These are phyloP conservation scores for Penicillium ucsense DNA, from an alignment of 495 filamentous ascomycete species.

Conservation along the genomic window DNA sequence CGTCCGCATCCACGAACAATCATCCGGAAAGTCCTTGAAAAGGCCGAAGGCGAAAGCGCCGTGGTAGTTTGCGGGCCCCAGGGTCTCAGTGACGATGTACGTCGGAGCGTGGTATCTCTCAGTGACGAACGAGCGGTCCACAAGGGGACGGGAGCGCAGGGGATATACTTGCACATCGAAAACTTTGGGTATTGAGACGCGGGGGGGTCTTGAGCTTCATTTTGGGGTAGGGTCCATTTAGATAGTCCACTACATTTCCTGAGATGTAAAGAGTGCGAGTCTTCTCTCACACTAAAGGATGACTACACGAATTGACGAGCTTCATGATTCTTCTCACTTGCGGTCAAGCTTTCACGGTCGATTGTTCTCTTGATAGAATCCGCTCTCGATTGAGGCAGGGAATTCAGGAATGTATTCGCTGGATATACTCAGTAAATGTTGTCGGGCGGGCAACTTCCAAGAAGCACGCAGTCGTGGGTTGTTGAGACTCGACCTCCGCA, in stretches of 20 bases:
- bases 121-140: conserved; percentile 84
- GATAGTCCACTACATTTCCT: too few relatives aligned
- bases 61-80: conserved; percentile 74
- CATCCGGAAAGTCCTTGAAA: conserved; percentile 53
- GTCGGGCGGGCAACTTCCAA: background rate
- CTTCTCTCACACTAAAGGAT: too few relatives aligned
- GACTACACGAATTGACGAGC: too few relatives aligned
- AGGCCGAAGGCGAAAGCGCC: conserved; percentile 69
- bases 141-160: conserved; percentile 83
- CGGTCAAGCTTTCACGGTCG: too few relatives aligned
- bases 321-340: too few relatives aligned
- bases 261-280: too few relatives aligned
- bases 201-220: background rate
- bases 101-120: conserved; percentile 56
- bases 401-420: too few relatives aligned
- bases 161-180: conserved; percentile 46
- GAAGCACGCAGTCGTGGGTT: background rate
- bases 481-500: background rate
- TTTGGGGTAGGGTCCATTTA: background rate
- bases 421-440: too few relatives aligned
- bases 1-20: conserved; percentile 36
- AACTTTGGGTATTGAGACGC: conserved; percentile 23
- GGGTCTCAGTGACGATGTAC: conserved; percentile 53
- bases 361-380: too few relatives aligned
- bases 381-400: too few relatives aligned